These are phyloP conservation scores for Globisporangium emineosum DNA, from an alignment of 352 stramenopile species.

Conservation along the genomic window DNA sequence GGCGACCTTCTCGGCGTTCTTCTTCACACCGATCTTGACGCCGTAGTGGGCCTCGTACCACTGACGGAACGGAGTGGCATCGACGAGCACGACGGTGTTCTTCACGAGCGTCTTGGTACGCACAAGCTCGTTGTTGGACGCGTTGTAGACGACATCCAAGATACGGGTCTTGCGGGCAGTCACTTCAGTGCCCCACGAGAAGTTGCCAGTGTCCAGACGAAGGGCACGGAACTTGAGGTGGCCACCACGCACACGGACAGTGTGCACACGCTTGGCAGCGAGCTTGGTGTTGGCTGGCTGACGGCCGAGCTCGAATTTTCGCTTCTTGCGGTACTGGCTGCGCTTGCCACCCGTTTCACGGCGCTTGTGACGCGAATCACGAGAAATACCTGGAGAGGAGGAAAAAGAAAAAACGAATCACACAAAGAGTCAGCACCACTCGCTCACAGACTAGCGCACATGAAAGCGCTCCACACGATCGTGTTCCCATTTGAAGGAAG, in stretches of 20 bases:
- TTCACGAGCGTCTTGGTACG: conserved; percentile 99
- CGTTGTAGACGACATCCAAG: conserved; percentile 99
- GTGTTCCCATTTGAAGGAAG: conserved; percentile 3
- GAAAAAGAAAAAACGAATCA: neutral
- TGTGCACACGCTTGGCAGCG: conserved; percentile 95
- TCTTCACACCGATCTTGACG: conserved; percentile 88
- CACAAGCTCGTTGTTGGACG: conserved; percentile 99
- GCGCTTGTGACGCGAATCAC: conserved; percentile 99
- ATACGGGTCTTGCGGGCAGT: conserved; percentile 98
- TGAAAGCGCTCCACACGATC: neutral
- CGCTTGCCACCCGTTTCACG: conserved; percentile 99
- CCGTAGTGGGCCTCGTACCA: conserved; percentile 99
- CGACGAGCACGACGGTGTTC: conserved; percentile 97
- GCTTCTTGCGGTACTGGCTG: conserved; percentile 98
- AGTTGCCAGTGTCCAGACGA: conserved; percentile 98
- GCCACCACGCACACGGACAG: conserved; percentile 94
- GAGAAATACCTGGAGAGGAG: conserved; percentile 94
- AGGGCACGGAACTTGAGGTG: conserved; percentile 99
- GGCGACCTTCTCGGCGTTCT: conserved; percentile 75
- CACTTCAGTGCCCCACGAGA: conserved; percentile 98
- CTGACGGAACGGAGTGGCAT: conserved; percentile 98
- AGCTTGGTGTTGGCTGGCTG: conserved; percentile 98
- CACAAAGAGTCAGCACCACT: conserved; percentile 4
- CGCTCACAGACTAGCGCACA: neutral
- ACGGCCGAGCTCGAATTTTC: conserved; percentile 98